These are phyloP conservation scores for Wallacemonas sp. DNA, from an alignment of 208 protist species.

Conservation along the genomic window DNA sequence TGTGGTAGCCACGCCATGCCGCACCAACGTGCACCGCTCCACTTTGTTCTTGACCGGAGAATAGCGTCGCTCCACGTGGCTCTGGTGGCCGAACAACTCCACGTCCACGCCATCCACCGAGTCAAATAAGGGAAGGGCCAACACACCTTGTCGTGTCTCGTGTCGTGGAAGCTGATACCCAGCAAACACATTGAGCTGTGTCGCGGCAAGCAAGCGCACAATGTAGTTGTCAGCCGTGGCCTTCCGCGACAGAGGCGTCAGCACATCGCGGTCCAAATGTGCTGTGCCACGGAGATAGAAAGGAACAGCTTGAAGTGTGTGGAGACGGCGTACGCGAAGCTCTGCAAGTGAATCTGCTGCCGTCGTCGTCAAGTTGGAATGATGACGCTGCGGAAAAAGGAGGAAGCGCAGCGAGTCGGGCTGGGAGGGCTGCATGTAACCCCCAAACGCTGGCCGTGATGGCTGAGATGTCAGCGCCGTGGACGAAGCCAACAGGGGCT, in stretches of 20 bases:
- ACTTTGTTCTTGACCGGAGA: slow-evolving; percentile 23
- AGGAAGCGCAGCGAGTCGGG: slow-evolving; percentile 37
- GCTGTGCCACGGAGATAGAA: slow-evolving; percentile 37
- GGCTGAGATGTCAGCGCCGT: too few species aligned
- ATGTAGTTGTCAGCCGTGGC: not conserved
- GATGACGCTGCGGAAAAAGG: slow-evolving; percentile 49
- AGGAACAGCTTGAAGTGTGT: slow-evolving; percentile 32
- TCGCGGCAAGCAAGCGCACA: not conserved
- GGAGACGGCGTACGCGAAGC: too few species aligned
- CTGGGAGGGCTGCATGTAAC: slow-evolving; percentile 31
- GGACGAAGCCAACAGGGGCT: too few species aligned
- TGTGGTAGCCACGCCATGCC: slow-evolving; percentile 16
- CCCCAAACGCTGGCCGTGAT: slow-evolving; percentile 34
- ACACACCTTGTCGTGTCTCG: not conserved
- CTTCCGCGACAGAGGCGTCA: not conserved
- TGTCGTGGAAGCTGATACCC: not conserved
- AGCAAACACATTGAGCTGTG: not conserved
- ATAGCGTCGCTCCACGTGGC: slow-evolving; percentile 28
- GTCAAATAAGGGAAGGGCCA: not conserved
- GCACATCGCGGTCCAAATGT: not conserved
- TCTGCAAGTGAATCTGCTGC: too few species aligned
- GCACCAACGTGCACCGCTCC: slow-evolving; percentile 25
- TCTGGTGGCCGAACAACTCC: slow-evolving; percentile 24
- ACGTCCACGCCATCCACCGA: slow-evolving; percentile 26
- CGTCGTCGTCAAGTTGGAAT: too few species aligned